Evolutionary conservation across 1,284 basidiomycete species (phyloP).

Genomic region (Rhizoctonia solani): DNA sequence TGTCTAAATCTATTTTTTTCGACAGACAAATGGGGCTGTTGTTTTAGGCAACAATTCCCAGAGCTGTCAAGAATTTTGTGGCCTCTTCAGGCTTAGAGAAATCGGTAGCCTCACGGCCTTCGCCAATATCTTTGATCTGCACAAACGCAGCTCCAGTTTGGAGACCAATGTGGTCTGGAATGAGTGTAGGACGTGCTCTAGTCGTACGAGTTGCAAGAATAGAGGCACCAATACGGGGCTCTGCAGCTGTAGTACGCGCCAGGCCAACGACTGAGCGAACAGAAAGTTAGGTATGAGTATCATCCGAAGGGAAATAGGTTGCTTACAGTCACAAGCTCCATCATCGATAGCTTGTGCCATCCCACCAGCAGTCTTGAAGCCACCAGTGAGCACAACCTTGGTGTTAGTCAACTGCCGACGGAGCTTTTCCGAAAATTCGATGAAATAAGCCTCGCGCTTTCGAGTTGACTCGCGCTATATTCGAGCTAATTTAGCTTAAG

Average conservation of each 20-base stretch:
- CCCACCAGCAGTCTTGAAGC: slow-evolving; percentile 4
- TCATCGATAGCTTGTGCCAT: neutral
- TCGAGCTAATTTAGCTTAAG: neutral
- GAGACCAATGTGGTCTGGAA: slow-evolving; percentile 2
- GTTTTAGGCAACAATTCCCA: neutral
- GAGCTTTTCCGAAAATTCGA: neutral
- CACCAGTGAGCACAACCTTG: neutral
- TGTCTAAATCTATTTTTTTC: neutral
- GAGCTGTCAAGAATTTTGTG: neutral
- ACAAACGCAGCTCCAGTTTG: neutral
- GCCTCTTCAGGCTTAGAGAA: neutral
- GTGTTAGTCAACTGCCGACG: neutral
- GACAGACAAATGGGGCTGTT: neutral
- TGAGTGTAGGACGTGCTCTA: neutral
- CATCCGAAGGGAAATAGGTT: neutral
- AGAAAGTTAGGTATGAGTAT: neutral
- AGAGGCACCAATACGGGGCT: neutral
- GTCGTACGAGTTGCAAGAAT: neutral
- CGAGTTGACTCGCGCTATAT: neutral
- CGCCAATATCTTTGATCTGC: neutral
- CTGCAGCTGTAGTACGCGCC: neutral
- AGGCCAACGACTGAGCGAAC: neutral
- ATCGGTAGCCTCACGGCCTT: neutral
- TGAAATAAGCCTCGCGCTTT: neutral
- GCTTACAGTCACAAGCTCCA: neutral